A percentile compares a stretch with the other conserved stretches of the same genome.
These are phyloP conservation scores for Mallotus japonicus DNA, from an alignment of 441 rosid genomes.

Conservation along the genomic window DNA sequence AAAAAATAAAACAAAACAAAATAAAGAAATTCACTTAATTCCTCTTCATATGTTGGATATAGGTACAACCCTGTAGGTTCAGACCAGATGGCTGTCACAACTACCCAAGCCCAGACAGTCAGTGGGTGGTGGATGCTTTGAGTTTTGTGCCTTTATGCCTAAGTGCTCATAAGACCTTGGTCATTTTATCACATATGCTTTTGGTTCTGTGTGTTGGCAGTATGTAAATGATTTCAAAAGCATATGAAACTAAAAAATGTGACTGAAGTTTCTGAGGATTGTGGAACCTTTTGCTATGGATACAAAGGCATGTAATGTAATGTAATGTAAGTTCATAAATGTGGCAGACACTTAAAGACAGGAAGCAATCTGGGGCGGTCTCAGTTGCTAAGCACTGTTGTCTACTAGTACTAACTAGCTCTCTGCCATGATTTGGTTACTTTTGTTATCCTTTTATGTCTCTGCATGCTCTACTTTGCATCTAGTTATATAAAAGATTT, in stretches of 20 bases:
- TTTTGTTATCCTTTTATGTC: no score
- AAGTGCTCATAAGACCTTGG: slow-evolving; percentile 1
- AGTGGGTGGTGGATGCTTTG: slow-evolving; percentile 94
- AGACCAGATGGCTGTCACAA: slow-evolving; percentile 56
- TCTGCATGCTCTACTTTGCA: no score
- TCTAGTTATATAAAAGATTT: no score
- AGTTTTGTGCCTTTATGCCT: slow-evolving; percentile 20
- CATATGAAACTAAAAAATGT: slow-evolving; percentile 26
- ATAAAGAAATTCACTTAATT: neutral
- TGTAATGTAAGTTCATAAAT: slow-evolving; percentile 22
- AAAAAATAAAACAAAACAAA: no score
- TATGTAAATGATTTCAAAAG: slow-evolving; percentile 35
- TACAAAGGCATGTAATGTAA: slow-evolving; percentile 18
- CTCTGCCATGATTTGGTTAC: no score
- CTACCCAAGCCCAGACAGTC: slow-evolving; percentile 57
- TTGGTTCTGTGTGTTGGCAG: slow-evolving; percentile 27
- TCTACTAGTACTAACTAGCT: no score
- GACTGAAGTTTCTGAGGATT: slow-evolving; percentile 28
- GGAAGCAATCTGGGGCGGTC: neutral
- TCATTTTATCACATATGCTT: slow-evolving; percentile 7
- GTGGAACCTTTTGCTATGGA: slow-evolving; percentile 28
- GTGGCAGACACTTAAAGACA: slow-evolving; percentile 7
- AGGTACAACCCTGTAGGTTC: slow-evolving; percentile 61
- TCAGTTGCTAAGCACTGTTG: no score
- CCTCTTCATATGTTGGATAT: neutral